These are phyloP conservation scores for Petunia axillaris DNA, from an alignment of 257 asterid species.

Conservation along the genomic window DNA sequence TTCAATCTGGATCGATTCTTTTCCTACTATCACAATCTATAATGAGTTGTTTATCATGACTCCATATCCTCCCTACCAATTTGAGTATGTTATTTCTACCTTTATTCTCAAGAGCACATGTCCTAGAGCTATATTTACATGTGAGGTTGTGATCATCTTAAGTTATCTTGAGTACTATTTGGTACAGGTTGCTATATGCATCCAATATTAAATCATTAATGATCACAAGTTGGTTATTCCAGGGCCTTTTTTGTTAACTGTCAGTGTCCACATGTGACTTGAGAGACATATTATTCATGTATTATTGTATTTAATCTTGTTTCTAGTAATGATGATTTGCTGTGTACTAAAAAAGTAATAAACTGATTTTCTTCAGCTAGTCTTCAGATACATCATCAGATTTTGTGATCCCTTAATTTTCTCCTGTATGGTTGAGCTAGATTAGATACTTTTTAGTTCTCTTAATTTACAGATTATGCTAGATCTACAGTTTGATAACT, in stretches of 20 bases:
- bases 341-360: background rate
- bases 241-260: background rate
- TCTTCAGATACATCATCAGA: background rate
- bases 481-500: background rate
- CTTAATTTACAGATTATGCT: conserved; percentile 11
- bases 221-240: conserved; percentile 1
- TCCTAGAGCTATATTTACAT: background rate
- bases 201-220: background rate
- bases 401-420: conserved; percentile 6
- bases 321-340: background rate
- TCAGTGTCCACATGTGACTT: conserved; percentile 1
- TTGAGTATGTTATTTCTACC: background rate
- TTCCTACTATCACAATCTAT: background rate
- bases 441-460: background rate
- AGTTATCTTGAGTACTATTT: background rate
- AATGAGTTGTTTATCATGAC: background rate
- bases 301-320: background rate
- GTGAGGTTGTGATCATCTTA: conserved; percentile 11
- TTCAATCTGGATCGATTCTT: background rate
- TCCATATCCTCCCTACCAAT: background rate
- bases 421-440: background rate
- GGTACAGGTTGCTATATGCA: background rate
- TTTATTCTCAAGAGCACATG: background rate
- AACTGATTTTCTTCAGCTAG: background rate
- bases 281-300: background rate